phyloP scores from a whole-genome alignment of 345 rosid species.

The Mercurialis annua region DNA sequence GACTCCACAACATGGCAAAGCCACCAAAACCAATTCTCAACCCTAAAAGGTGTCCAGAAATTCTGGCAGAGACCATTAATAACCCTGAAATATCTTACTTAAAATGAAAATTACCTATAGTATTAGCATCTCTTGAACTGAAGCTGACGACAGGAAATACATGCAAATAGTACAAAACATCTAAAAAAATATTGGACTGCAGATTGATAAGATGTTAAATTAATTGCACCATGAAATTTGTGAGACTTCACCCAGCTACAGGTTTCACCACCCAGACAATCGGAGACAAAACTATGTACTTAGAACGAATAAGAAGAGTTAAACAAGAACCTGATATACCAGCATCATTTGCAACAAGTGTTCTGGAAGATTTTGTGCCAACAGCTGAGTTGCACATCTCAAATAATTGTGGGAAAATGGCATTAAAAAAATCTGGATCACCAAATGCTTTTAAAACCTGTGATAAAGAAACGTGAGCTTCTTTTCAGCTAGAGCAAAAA shows the following conservation, averaged over 20 bases:
- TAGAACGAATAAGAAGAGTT: constrained; percentile 14
- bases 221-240: neutral
- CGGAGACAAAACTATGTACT: neutral
- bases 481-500: neutral
- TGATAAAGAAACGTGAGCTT: constrained; percentile 11
- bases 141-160: neutral
- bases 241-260: neutral
- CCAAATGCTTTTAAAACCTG: constrained; percentile 82
- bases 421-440: constrained; percentile 63
- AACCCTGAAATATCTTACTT: no score
- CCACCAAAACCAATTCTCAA: neutral
- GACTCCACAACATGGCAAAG: neutral
- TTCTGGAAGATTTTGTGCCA: constrained; percentile 35
- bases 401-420: constrained; percentile 62
- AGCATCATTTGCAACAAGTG: constrained; percentile 42
- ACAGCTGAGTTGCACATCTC: constrained; percentile 62
- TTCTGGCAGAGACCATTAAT: no score
- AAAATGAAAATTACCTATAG: neutral
- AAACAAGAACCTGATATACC: constrained; percentile 55
- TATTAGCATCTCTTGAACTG: neutral
- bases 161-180: neutral
- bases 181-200: neutral
- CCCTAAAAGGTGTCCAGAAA: neutral
- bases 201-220: neutral
- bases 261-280: neutral